Evolutionary conservation across 495 filamentous ascomycete species (phyloP), one percentile per base, ranked within the genome.

Genomic region (Aspergillus heteromorphus): DNA sequence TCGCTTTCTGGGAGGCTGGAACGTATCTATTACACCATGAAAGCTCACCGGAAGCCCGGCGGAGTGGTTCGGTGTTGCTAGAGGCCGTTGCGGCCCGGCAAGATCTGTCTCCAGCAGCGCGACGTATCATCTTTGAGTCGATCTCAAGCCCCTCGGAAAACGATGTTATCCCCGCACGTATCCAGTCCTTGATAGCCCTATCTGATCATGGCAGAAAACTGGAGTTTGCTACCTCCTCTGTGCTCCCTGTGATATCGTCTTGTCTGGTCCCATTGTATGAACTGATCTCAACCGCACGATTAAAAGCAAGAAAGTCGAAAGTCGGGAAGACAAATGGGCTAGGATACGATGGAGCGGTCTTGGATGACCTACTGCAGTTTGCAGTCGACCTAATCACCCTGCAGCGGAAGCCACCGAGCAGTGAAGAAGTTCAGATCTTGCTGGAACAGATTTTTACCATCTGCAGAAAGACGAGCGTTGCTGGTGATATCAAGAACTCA

Each of bases 361-460:
- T 96, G 34, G 76, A 76, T 40, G 79, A 83, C 51, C 71, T 95
- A 6, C 87, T 95, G 60, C 75, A 80, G 45, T 87, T 91, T 43
- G 78, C 88, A 23, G 83, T 83, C n/a, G 84, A 91, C 61, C 73
- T 93, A 54, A 85, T 93, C 69, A 91, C 87, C 59, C 86, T 92
- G 70, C 92, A 91, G 68, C 87, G 86, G 65, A 88, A 85, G 54
- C 79, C 85, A 25, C 87, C 90, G 36, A 78, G 79, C 34, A 83
- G 87, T 47, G 76, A 78, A 23, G 85, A 89, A 49, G 76, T 91
- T 40, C 80, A 79, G 50, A 63, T 69, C 8, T 66, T 98, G 47
- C 79, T 98, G 29, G 76, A 79, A 20, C 78, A 80, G 14, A 72
- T 90, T 10, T 79, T 93, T 42, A 76, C 73, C 9, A 86, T 95